Percentiles rank a stretch among this genome's conserved stretches.
Conservation (phyloP, 1,284 basidiomycete species). For the Takashimella tepidaria region DNA sequence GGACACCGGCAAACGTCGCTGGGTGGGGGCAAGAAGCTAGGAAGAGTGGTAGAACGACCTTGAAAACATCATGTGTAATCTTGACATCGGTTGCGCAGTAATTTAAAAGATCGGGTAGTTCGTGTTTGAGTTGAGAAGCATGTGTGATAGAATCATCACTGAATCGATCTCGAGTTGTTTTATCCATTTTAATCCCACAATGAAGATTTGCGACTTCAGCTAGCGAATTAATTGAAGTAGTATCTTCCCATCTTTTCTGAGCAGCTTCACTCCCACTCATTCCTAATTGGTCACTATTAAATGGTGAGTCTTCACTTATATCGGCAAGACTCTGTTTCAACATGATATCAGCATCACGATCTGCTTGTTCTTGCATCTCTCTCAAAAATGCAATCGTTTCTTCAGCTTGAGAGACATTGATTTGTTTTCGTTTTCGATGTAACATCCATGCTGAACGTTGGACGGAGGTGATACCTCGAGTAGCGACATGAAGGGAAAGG, state of each 20-base stretch:
- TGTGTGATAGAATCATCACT: conserved; percentile 46
- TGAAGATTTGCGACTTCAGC: conserved; percentile 88
- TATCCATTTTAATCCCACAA: conserved; percentile 75
- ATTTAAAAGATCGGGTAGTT: conserved; percentile 69
- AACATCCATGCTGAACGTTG: conserved; percentile 91
- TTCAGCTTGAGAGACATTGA: conserved; percentile 7
- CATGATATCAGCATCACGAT: conserved; percentile 50
- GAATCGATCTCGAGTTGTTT: conserved; percentile 74
- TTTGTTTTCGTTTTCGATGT: conserved; percentile 54
- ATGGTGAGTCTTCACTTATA: conserved; percentile 29
- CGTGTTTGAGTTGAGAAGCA: conserved; percentile 58
- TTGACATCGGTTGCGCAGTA: conserved; percentile 86
- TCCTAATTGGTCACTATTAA: conserved; percentile 42
- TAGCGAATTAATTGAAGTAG: conserved; percentile 87
- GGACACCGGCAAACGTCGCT: conserved; percentile 83
- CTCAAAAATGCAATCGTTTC: conserved; percentile 25
- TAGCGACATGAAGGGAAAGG: conserved; percentile 90
- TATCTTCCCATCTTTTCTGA: conserved; percentile 68
- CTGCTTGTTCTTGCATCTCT: conserved; percentile 50
- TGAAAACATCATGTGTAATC: conserved; percentile 78
- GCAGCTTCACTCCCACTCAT: conserved; percentile 43
- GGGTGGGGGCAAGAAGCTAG: conserved; percentile 82
- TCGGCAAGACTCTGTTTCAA: conserved; percentile 23
- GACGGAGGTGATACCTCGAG: conserved; percentile 89
- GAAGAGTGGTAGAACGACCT: conserved; percentile 77